Conservation (phyloP, 192 early-diverging fungal genomes). For the Mycoemilia scoparia region DNA sequence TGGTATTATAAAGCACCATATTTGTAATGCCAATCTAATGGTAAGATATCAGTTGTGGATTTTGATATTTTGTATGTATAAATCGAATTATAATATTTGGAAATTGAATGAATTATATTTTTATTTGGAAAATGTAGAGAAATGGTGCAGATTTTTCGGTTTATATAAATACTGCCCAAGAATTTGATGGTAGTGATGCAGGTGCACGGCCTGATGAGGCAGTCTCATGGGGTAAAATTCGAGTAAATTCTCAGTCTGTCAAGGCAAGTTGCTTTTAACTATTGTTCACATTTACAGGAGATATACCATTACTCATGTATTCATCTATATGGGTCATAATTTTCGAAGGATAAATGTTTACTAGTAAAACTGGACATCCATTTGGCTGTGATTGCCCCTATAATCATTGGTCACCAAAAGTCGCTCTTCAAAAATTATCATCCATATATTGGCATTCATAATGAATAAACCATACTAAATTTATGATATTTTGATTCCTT, state of each 20-base stretch:
- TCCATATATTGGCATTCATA: too few species aligned
- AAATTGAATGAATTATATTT: constrained; percentile 93
- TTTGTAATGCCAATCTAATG: constrained; percentile 97
- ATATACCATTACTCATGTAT: neutral
- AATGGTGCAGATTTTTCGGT: constrained; percentile 96
- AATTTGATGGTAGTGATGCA: constrained; percentile 96
- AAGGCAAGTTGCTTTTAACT: constrained; percentile 34
- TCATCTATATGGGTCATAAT: too few species aligned
- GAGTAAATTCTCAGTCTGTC: constrained; percentile 55
- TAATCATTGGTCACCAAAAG: too few species aligned
- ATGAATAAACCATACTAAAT: too few species aligned
- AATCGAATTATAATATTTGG: constrained; percentile 75
- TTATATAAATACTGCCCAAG: constrained; percentile 93
- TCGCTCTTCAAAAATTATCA: too few species aligned
- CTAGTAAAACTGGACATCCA: too few species aligned
- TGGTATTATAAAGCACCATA: constrained; percentile 96
- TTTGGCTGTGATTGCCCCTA: too few species aligned
- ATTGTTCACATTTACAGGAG: neutral
- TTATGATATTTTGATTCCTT: too few species aligned
- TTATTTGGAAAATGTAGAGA: constrained; percentile 94
- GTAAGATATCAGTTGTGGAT: too few species aligned
- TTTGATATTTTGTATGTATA: neutral
- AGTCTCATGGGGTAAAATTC: constrained; percentile 96
- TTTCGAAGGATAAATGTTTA: too few species aligned
- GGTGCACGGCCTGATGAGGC: constrained; percentile 96